These are phyloP conservation scores for Fraxinus xanthoxyloides DNA, from an alignment of 305 asterid genomes.

Conservation along the genomic window DNA sequence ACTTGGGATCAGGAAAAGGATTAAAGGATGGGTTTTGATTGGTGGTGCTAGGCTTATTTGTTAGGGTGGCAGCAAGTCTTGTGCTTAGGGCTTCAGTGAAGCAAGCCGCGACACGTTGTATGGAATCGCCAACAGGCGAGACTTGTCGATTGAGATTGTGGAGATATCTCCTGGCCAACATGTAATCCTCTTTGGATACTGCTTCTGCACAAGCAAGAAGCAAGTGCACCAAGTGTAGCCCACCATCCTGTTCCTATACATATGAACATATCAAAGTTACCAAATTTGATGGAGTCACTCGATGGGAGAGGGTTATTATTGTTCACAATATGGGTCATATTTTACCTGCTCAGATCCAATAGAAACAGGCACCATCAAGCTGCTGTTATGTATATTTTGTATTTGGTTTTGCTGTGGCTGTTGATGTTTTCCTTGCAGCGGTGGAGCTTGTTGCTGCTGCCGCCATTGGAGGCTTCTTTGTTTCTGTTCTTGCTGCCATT, in stretches of 20 bases:
- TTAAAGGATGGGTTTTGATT: conserved; percentile 47
- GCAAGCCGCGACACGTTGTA: conserved; percentile 80
- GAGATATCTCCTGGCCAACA: conserved; percentile 67
- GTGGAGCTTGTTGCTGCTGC: conserved; percentile 20
- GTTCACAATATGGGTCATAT: neutral
- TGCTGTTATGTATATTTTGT: conserved; percentile 39
- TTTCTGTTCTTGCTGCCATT: conserved; percentile 50
- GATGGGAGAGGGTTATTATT: neutral
- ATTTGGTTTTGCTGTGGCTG: conserved; percentile 30
- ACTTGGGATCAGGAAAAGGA: conserved; percentile 59
- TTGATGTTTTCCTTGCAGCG: conserved; percentile 16
- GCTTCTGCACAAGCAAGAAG: conserved; percentile 84
- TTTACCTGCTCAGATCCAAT: conserved; percentile 60
- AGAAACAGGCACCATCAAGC: conserved; percentile 44
- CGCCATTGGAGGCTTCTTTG: conserved; percentile 3
- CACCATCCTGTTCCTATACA: conserved; percentile 64
- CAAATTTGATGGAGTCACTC: neutral
- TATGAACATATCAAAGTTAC: neutral
- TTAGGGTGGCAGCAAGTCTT: conserved; percentile 62
- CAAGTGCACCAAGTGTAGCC: conserved; percentile 73
- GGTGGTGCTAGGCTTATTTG: conserved; percentile 50
- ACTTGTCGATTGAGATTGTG: conserved; percentile 68
- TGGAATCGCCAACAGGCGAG: conserved; percentile 69
- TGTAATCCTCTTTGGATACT: conserved; percentile 75
- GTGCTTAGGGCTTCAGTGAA: conserved; percentile 69